phyloP scores from a whole-genome alignment of 2,329 filamentous ascomycete genomes.

The Penicillium decumbens region DNA sequence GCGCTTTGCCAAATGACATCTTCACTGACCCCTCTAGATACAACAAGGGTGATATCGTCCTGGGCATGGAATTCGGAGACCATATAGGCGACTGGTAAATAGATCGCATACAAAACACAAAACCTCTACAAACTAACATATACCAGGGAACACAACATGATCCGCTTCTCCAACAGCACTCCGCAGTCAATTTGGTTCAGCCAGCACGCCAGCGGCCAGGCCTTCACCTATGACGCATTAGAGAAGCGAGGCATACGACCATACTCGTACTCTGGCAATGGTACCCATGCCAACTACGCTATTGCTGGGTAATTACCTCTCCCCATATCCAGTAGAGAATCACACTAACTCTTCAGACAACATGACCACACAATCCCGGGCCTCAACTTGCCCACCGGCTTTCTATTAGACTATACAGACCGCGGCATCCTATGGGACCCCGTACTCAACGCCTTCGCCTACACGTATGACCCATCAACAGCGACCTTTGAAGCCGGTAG shows the following conservation, averaged over 20 bases:
- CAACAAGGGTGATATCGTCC: conserved; percentile 51
- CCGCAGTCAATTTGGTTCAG: conserved; percentile 59
- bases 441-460: conserved; percentile 51
- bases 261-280: conserved; percentile 55
- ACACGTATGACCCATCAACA: conserved; percentile 46
- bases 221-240: conserved; percentile 55
- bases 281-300: conserved; percentile 63
- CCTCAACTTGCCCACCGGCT: conserved; percentile 51
- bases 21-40: conserved; percentile 32
- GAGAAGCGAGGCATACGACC: conserved; percentile 54
- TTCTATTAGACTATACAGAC: conserved; percentile 54
- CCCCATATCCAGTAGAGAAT: neutral
- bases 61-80: conserved; percentile 51
- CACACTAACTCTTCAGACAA: conserved; percentile 31
- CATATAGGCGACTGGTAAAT: conserved; percentile 60
- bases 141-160: conserved; percentile 60
- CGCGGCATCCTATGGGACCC: conserved; percentile 59
- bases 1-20: neutral
- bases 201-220: conserved; percentile 60
- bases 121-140: neutral
- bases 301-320: conserved; percentile 42
- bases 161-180: conserved; percentile 56
- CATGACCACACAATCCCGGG: conserved; percentile 63
- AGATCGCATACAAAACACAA: neutral
- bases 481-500: conserved; percentile 49